Evolutionary conservation across 192 early-diverging fungal species (phyloP), one percentile per base, ranked within the genome.

Genomic region (Mortierella antarctica): DNA sequence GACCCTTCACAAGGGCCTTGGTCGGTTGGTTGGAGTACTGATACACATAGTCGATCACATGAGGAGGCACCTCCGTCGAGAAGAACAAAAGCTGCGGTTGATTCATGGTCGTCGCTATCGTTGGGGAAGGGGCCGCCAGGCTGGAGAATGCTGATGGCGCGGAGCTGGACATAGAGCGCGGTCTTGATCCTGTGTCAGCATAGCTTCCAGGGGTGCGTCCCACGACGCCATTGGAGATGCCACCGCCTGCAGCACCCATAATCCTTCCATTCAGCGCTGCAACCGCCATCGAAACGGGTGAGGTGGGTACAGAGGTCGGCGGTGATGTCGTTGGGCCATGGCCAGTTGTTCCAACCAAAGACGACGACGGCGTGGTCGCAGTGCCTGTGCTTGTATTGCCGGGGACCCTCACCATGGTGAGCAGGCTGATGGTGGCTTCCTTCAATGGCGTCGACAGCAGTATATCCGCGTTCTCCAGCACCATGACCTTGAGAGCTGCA

Each of bases 21-120:
- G 77, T 80, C n/a, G 77, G 77, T 31, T 80, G 70, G 0, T 58
- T 80, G 65, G 67, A 68, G 42, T 80, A 80, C 45, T 80, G 77
- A 7, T 63, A 57, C 6, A 80, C 77, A 68, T 72, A 66, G 42
- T 80, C 77, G 14, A 80, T 57, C 0, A 80, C 70, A 56, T 80
- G 64, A 0, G 77, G 51, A 5, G 77, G 77, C 9, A 80, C 77
- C 10, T 67, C 60, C 0, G 77, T 72, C 15, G 77, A 80, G 20
- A 80, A 80, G 48, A 80, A 80, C 21, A 80, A 14, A 6, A 80
- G 54, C 14, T 80, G 77, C 7, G 77, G 64, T 56, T 66, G 75
- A 49, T 49, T 67, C 12, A 20, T 55, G 65, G 41, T 6, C 8
- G 44, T 48, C 13, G 45, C 15, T 18, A 15, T 31, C 12, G 46